Evolutionary conservation across 2,329 filamentous ascomycete genomes (phyloP), one percentile per base, ranked within the genome.

Genomic region (Hymenoscyphus fructigenus): DNA sequence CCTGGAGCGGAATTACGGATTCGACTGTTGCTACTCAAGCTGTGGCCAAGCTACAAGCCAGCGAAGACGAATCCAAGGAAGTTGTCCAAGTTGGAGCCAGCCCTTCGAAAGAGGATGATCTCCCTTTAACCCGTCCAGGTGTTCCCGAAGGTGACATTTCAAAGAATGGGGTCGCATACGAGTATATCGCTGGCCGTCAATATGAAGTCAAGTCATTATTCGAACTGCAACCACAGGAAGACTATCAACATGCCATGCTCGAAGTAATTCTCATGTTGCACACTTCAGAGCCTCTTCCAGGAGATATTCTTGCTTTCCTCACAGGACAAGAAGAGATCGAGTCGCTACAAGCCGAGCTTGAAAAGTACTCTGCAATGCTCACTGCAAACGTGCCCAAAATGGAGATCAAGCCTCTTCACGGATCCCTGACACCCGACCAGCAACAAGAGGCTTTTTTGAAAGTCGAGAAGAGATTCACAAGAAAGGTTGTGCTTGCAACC

Each of bases 311-410:
- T 0, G 93, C 93, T 0, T 99, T 99, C 73, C 80, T 99, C 14
- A 93, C 91, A 0, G 95, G 95, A 0, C 93, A 97, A 73, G 94
- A 98, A 71, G 92, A 94, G 4, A 96, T 99, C 29, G 93, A 97
- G 70, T 84, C 86, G 0, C 83, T 93, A 0, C 91, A 96, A 73
- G 86, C 88, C 61, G 82, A 96, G 0, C 87, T 97, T 36, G 91
- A 94, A 68, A 91, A 96, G 65, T 91, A 93, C 68, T 88, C 91
- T 0, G 80, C 82, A 17, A 88, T 87, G 0, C 84, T 98, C 72
- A 86, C 89, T 9, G 87, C 87, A 12, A 87, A 89, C n/a, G 79
- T 94, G 6, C 93, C 93, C 0, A 91, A 87, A 71, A 78, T 91
- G 64, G 82, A 84, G 57, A 86, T 92, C 0, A 85, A 95, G 32